A percentile compares a stretch with the other conserved stretches of the same genome.
Evolutionary conservation across 257 asterid genomes (phyloP).

Genomic region (Coffea eugenioides): DNA sequence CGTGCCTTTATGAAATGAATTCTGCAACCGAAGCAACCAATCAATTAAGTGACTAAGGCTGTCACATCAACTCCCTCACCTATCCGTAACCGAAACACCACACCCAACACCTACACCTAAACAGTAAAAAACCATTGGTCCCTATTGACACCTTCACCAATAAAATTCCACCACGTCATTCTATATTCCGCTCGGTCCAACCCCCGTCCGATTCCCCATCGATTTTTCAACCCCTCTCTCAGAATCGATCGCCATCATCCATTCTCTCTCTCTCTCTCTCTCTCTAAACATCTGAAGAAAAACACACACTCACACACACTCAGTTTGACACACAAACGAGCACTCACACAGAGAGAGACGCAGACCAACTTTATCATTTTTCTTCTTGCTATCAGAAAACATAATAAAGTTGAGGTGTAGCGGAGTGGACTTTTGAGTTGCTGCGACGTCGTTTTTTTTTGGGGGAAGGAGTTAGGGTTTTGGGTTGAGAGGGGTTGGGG

Average conservation of each 20-base stretch:
- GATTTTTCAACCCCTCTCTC: background rate
- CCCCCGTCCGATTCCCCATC: constrained; percentile 1
- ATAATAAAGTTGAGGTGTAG: background rate
- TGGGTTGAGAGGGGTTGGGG: background rate
- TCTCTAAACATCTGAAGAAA: background rate
- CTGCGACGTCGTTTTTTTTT: background rate
- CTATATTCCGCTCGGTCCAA: background rate
- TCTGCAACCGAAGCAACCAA: background rate
- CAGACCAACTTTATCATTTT: background rate
- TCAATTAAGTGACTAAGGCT: background rate
- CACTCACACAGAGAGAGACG: background rate
- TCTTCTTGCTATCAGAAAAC: background rate
- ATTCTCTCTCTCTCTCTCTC: background rate
- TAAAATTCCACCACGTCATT: constrained; percentile 16
- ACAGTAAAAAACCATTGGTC: constrained; percentile 1
- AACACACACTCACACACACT: background rate
- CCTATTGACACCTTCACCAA: constrained; percentile 10
- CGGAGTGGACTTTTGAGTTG: background rate
- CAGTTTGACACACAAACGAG: background rate
- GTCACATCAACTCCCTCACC: constrained; percentile 19
- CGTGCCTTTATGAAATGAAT: background rate
- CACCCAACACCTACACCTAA: background rate
- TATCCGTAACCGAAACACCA: constrained; percentile 1
- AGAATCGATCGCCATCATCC: constrained; percentile 4
- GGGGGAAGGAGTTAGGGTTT: constrained; percentile 30